A percentile compares a stretch with the other conserved stretches of the same genome.
These are phyloP conservation scores for Malus hybrid DNA, from an alignment of 331 rosid species.

Conservation along the genomic window DNA sequence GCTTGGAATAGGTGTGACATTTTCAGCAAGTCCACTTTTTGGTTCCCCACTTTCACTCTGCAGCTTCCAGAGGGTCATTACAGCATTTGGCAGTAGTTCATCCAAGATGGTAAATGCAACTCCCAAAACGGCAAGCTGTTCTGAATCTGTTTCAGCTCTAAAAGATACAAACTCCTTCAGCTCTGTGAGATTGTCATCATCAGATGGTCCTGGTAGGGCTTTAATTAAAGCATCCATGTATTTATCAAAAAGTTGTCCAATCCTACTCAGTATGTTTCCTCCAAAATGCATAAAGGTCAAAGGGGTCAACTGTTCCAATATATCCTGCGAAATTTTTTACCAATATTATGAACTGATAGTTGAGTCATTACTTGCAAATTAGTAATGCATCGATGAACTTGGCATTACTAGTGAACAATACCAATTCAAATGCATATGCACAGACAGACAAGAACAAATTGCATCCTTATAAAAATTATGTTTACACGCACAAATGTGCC, in stretches of 20 bases:
- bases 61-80: slow-evolving; percentile 57
- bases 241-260: slow-evolving; percentile 67
- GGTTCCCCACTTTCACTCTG: slow-evolving; percentile 47
- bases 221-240: slow-evolving; percentile 86
- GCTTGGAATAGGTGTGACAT: slow-evolving; percentile 35
- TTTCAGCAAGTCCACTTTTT: slow-evolving; percentile 44
- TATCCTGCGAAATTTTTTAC: slow-evolving; percentile 53
- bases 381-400: not conserved
- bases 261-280: slow-evolving; percentile 63
- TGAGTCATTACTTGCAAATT: not conserved
- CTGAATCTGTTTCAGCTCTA: slow-evolving; percentile 93
- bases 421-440: not conserved
- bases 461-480: not conserved
- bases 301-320: slow-evolving; percentile 80
- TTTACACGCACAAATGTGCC: not conserved
- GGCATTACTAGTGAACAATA: not conserved
- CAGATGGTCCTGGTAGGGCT: slow-evolving; percentile 80
- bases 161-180: slow-evolving; percentile 61
- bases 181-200: slow-evolving; percentile 80
- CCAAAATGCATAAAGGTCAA: slow-evolving; percentile 69
- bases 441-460: not conserved
- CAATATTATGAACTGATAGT: not conserved
- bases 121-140: slow-evolving; percentile 84
- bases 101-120: slow-evolving; percentile 88
- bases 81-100: slow-evolving; percentile 73